Base-by-base conservation (phyloP, 495 filamentous ascomycete genomes). In the Annulohypoxylon maeteangense region DNA sequence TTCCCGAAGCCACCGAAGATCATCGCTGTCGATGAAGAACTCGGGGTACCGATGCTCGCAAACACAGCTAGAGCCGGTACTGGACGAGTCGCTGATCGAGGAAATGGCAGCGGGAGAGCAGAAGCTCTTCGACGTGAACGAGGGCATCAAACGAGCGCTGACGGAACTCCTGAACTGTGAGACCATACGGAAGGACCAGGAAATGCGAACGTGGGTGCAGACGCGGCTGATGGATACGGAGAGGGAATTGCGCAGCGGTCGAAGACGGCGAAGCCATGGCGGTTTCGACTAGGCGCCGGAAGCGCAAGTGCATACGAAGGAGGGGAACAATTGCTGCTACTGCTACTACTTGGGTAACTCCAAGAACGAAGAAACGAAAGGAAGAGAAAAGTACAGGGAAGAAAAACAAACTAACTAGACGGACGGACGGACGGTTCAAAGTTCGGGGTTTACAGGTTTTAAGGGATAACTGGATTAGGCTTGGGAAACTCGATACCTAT, bases 131-230 rank as follows among this genome's bases (percentile, higher is more conserved):
- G 79, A 86, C 48, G 84, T 90, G 76, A 90, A 90, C 78, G 83
- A 87, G 70, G 83, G 87, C 50, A 89, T 90, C 76, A 91, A 91
- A 78, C 81, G 83, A 14, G 87, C 87, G 10, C 75, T 91, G 66
- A 91, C 89, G 3, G 88, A 89, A 72, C 81, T 91, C 25, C 83
- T 91, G 61, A 90, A 91, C 77, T 90, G 86, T 75, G 84, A 87
- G 27, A 78, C 82, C 20, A 86, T 89, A 10, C 81, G 84, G 22
- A 71, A 71, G 8, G 87, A 90, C 74, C 74, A 76, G n/a, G 79
- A 80, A 22, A 87, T 88, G 74, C 82, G 89, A 36, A 84, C 79
- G 7, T 90, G 88, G 89, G 85, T 90, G 2, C 88, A 90, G 74
- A 81, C 81, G 7, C 80, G 87, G 23, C 78, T 91, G 25, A 88